phyloP scores from a whole-genome alignment of 2,329 filamentous ascomycete species.

The Stagonosporopsis cucurbitacearum region DNA sequence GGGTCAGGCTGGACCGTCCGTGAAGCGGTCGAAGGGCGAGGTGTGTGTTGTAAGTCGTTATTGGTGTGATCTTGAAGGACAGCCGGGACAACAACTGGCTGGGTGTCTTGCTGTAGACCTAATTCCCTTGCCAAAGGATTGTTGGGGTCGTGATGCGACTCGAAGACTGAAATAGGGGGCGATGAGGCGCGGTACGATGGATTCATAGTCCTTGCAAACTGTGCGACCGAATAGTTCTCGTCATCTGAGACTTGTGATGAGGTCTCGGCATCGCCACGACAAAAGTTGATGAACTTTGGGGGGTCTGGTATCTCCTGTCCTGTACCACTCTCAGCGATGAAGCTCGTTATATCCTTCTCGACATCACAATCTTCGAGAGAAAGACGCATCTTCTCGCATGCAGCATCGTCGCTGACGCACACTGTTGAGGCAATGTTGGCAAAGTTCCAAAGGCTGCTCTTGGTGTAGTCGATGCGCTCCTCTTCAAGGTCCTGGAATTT shows the following conservation, averaged over 20 bases:
- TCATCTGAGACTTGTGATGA: constrained; percentile 86
- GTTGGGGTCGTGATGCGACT: constrained; percentile 89
- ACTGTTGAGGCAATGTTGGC: constrained; percentile 97
- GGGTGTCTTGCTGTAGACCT: constrained; percentile 57
- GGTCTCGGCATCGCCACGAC: constrained; percentile 83
- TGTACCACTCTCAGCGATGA: constrained; percentile 88
- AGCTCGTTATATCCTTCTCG: constrained; percentile 87
- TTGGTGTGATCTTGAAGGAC: constrained; percentile 31
- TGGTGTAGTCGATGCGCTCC: constrained; percentile 94
- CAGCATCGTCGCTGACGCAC: constrained; percentile 92
- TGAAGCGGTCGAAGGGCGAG: constrained; percentile 16
- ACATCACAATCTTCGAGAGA: constrained; percentile 96
- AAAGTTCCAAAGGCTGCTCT: constrained; percentile 97
- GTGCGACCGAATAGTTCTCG: constrained; percentile 89
- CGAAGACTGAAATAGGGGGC: constrained; percentile 89
- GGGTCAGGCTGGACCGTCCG: constrained; percentile 44
- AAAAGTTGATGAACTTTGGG: constrained; percentile 99
- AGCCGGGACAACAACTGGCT: constrained; percentile 27
- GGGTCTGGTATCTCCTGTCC: constrained; percentile 97
- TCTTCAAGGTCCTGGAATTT: constrained; percentile 99
- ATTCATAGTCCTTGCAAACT: constrained; percentile 94
- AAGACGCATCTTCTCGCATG: constrained; percentile 92
- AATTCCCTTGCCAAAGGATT: constrained; percentile 74
- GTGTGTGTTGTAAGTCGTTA: constrained; percentile 10
- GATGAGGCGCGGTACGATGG: constrained; percentile 95